These are phyloP conservation scores for Xylaria sp. DNA, from an alignment of 2,329 filamentous ascomycete genomes.

Conservation along the genomic window DNA sequence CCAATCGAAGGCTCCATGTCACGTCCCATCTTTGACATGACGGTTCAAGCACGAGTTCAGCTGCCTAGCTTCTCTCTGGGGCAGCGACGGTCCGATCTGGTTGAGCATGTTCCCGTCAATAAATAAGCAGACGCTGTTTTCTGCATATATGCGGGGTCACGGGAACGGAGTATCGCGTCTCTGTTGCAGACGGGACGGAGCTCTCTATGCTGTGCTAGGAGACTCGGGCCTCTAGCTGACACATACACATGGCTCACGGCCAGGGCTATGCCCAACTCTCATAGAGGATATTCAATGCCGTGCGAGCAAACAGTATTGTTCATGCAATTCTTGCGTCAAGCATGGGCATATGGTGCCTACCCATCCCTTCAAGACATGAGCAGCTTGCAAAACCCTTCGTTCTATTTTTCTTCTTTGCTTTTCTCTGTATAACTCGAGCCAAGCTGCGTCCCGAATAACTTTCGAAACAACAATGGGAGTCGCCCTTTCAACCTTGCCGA, in stretches of 20 bases:
- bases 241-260: constrained; percentile 8
- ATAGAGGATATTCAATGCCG: constrained; percentile 1
- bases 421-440: constrained; percentile 8
- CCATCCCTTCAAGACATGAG: constrained; percentile 22
- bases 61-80: constrained; percentile 1
- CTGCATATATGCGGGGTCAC: constrained; percentile 20
- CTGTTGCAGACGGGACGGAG: constrained; percentile 18
- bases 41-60: constrained; percentile 3
- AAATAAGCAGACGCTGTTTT: constrained; percentile 4
- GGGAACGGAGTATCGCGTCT: constrained; percentile 21
- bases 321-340: constrained; percentile 21
- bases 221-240: constrained; percentile 11
- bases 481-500: constrained; percentile 17
- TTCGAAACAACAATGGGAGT: constrained; percentile 7
- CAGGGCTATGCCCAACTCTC: constrained; percentile 4
- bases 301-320: constrained; percentile 7
- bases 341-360: constrained; percentile 17
- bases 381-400: constrained; percentile 13
- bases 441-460: constrained; percentile 2
- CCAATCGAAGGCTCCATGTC: constrained; percentile 20
- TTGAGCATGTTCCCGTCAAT: constrained; percentile 2
- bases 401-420: too few relatives aligned
- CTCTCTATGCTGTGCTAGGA: constrained; percentile 22
- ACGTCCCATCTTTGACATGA: constrained; percentile 20
- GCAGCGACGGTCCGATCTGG: constrained; percentile 1